phyloP scores from a whole-genome alignment of 768 basidiomycete species.

The Kwoniella heveanensis region DNA sequence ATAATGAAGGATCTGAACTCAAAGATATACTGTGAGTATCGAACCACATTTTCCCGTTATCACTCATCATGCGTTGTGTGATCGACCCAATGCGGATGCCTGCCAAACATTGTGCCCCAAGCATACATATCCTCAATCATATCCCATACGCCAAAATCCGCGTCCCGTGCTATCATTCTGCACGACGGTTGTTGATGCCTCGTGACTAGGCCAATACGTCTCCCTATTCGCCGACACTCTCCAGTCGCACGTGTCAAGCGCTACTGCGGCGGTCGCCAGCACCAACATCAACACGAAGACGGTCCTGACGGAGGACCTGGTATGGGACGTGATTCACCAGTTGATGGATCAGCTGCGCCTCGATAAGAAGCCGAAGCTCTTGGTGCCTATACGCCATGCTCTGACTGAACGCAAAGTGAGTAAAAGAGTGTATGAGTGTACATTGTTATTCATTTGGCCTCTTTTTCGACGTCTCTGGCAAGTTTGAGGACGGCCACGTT shows the following conservation, averaged over 20 bases:
- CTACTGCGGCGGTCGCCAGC: slow-evolving; percentile 46
- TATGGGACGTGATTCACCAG: slow-evolving; percentile 57
- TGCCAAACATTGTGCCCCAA: too few species aligned
- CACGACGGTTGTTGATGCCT: too few species aligned
- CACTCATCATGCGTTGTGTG: too few species aligned
- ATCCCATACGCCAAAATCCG: too few species aligned
- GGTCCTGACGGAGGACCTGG: slow-evolving; percentile 50
- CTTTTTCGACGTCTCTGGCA: too few species aligned
- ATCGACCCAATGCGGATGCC: too few species aligned
- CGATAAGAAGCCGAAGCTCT: slow-evolving; percentile 61
- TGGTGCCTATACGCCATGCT: slow-evolving; percentile 74
- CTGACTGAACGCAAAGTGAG: slow-evolving; percentile 82
- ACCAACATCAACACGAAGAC: too few species aligned
- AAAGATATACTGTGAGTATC: slow-evolving; percentile 25
- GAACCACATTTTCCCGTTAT: too few species aligned
- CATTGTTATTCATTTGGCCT: too few species aligned
- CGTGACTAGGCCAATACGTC: slow-evolving; percentile 22
- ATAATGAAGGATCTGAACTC: slow-evolving; percentile 43
- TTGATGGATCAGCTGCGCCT: slow-evolving; percentile 20
- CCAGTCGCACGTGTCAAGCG: slow-evolving; percentile 4
- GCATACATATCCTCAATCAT: too few species aligned
- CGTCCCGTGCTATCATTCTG: too few species aligned
- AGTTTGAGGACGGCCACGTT: too few species aligned
- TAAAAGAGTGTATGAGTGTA: not conserved
- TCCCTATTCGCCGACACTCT: slow-evolving; percentile 22